Base-by-base conservation (phyloP, 2,329 filamentous ascomycete genomes). In the Trichoderma sp. region DNA sequence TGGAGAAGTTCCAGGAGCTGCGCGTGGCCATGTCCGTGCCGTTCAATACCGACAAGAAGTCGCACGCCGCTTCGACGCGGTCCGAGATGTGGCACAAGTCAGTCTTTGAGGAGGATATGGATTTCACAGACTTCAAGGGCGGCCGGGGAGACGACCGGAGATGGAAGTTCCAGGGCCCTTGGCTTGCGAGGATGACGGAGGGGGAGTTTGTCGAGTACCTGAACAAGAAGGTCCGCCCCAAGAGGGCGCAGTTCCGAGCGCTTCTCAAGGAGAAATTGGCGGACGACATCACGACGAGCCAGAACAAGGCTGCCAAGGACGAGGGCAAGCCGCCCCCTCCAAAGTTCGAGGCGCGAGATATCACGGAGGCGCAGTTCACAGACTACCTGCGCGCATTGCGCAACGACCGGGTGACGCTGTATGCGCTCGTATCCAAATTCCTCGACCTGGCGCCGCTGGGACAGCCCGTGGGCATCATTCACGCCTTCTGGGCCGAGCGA, bases 1-100 rank as follows among this genome's bases (percentile, higher is more conserved):
- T 96, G 64, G 82, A 88, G 74, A 98, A 97, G 81, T 97, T 90
- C 80, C 90, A 92, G 74, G 91, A 96, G 76, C 82, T 97, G 75
- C 84, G 86, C 66, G 78, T 97, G 62, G 87, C 91, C 6, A 79
- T 97, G 66, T 84, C 88, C 19, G 80, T 86, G 1, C 83, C 84
- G 0, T 70, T 71, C 19, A 71, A 68, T 7, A 63, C 69, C 63
- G 70, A 70, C 65, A 26, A 65, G 54, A 64, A 59, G 28, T 43
- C 59, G 2, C 58, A 41, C 15, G 10, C 34, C 12, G 65, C 43
- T 48, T 64, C 69, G 4, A 54, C 68, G 19, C 61, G 50, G 41
- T 62, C 69, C 9, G 67, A 70, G 9, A 65, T 72, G 4, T 75
- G 75, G 65, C 74, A 73, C 52, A 80, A 76, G 69, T 88, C 85